Evolutionary conservation across 768 basidiomycete species (phyloP), one percentile per base, ranked within the genome.

Genomic region (Rhodocollybia butyracea): DNA sequence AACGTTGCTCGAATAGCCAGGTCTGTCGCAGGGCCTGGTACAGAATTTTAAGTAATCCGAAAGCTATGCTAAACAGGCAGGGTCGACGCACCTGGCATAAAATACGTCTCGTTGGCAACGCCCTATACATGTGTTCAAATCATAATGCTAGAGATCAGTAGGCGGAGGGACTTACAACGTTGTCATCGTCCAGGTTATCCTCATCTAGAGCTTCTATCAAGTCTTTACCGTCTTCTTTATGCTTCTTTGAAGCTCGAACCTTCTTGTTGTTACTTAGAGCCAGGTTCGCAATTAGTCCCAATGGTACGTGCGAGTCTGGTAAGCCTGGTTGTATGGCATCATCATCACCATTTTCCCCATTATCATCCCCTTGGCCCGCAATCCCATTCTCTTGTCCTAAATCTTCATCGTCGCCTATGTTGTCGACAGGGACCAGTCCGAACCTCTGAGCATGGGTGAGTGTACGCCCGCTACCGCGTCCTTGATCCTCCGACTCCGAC

Each of bases 41-140:
- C 46, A 47, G 17, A 17, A n/a, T 53, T 2, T 45, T 47, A n/a
- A n/a, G n/a, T 19, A 8, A 2, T 5, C 15, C n/a, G 5, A 38
- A 50, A 6, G 22, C 24, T 19, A 5, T 19, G 13, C 32, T 31
- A 24, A 22, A 22, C 11, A 26, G 32, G 22, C 19, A n/a, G 31
- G 5, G 47, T 42, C 19, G 61, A 29, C 71, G 52, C 54, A 86
- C 89, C 89, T 46, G 90, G 90, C 78, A 81, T 77, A 72, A 91
- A 93, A 63, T 86, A 93, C 47, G 78, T 82, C 64, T 83, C 86
- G 66, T 88, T 91, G 30, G 91, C 91, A 21, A 91, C 85, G 21
- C 91, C 90, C 86, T 89, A 64, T 38, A 56, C 46, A 47, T 19
- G 48, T 66, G 55, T 42, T 31, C 40, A 34, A 11, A 43, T 8